Base-by-base conservation (phyloP, 495 filamentous ascomycete genomes). In the Talaromyces stipitatus region DNA sequence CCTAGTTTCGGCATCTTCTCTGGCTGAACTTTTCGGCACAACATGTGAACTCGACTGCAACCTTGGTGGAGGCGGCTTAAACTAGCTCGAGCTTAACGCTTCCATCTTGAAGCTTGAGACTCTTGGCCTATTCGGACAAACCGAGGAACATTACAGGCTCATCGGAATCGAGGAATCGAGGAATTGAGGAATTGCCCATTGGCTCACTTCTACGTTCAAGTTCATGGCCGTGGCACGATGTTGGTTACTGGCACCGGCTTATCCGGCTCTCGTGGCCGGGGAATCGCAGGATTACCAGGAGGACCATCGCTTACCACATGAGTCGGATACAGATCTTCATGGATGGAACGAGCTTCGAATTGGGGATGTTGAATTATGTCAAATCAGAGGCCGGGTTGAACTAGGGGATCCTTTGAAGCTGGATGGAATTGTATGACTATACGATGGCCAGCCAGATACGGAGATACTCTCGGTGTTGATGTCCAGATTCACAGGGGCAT, bases 31-130 rank as follows among this genome's bases (percentile, higher is more conserved):
- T 28, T 20, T 28, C 48, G 24, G 48, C 2, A 51, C 48, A 30
- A 30, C 48, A 51, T 51, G 48, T 51, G 48, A 51, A 51, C 48
- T 47, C 11, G 43, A n/a, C 43, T n/a, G 43, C 43, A 47, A 47
- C 43, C 43, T 26, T 47, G 43, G 43, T 47, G 43, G 43, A 47
- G 43, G 43, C 43, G 18, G 43, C 43, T 47, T 47, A 47, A 47
- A 23, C 24, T 47, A 10, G 43, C 43, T 47, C 43, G 22, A 47
- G 41, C 16, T 24, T 18, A 20, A 46, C 10, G 41, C 41, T 23
- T 3, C 2, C 4, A 45, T 20, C 20, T 23, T 46, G 22, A 47
- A 18, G 11, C 43, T 47, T 47, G 6, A 26, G 43, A 20, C 22
- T 12, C 23, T 22, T 9, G 18, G 18, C 43, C 12, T 22, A 0